These are phyloP conservation scores for Bolboschoenoplectus hybrid DNA, from an alignment of 202 grass and related monocot genomes.

Conservation along the genomic window DNA sequence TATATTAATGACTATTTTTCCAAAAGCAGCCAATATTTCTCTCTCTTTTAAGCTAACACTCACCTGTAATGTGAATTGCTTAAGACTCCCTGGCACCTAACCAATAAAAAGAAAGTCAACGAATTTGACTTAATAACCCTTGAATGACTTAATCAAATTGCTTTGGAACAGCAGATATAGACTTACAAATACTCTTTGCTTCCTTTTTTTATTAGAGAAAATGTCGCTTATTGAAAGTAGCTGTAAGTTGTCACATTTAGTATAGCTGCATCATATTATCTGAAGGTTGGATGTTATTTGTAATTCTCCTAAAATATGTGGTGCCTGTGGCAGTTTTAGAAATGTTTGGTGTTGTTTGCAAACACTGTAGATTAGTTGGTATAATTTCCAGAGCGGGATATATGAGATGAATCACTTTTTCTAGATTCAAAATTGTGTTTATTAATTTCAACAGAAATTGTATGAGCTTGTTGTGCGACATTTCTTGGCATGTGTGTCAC, in stretches of 20 bases:
- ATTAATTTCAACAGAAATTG: constrained; percentile 60
- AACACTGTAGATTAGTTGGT: background rate
- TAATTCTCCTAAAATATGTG: background rate
- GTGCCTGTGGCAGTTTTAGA: constrained; percentile 5
- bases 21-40: constrained; percentile 28
- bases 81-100: background rate
- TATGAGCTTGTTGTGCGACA: constrained; percentile 96
- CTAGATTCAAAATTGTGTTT: constrained; percentile 8
- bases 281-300: background rate
- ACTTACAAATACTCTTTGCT: background rate
- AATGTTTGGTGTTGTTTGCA: constrained; percentile 1
- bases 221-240: background rate
- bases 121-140: constrained; percentile 11
- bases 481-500: constrained; percentile 97
- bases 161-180: background rate
- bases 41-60: background rate
- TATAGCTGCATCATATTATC: background rate
- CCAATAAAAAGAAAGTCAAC: background rate
- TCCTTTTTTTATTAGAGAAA: background rate
- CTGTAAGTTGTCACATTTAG: background rate
- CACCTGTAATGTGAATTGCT: constrained; percentile 1
- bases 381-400: background rate
- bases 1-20: constrained; percentile 35
- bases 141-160: background rate
- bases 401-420: background rate